Conservation (phyloP, 108 stramenopile genomes). For the Nitzschia sp. region DNA sequence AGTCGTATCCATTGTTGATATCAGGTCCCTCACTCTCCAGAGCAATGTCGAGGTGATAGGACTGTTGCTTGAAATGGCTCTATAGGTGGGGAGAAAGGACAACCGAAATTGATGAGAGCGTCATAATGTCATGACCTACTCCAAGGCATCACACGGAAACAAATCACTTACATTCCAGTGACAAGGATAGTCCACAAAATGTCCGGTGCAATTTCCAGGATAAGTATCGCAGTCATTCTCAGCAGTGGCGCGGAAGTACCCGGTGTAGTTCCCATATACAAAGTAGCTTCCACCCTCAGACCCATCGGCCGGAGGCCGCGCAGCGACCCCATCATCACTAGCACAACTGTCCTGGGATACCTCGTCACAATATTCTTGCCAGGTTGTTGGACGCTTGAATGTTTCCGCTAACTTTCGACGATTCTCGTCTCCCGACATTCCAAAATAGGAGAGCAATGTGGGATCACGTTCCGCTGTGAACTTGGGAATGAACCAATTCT, state of each 20-base stretch:
- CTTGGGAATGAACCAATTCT: slow-evolving; percentile 42
- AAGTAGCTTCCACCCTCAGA: slow-evolving; percentile 23
- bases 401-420: slow-evolving; percentile 23
- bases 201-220: slow-evolving; percentile 29
- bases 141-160: neutral
- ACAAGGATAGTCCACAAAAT: slow-evolving; percentile 17
- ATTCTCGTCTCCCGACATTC: slow-evolving; percentile 23
- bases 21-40: slow-evolving; percentile 9
- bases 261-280: slow-evolving; percentile 14
- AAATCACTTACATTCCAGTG: slow-evolving; percentile 8
- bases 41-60: slow-evolving; percentile 17
- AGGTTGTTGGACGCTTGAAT: slow-evolving; percentile 43
- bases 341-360: slow-evolving; percentile 29
- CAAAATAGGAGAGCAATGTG: slow-evolving; percentile 30
- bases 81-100: neutral
- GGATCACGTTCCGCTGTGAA: slow-evolving; percentile 33
- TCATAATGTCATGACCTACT: too few relatives aligned
- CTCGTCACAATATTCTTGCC: slow-evolving; percentile 37
- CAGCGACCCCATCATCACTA: slow-evolving; percentile 23
- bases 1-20: slow-evolving; percentile 30
- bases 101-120: neutral
- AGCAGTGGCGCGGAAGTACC: slow-evolving; percentile 37
- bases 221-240: slow-evolving; percentile 33
- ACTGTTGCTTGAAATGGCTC: slow-evolving; percentile 2
- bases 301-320: slow-evolving; percentile 17